These are phyloP conservation scores for Linderniella brevidens DNA, from an alignment of 257 asterid genomes.

Conservation along the genomic window DNA sequence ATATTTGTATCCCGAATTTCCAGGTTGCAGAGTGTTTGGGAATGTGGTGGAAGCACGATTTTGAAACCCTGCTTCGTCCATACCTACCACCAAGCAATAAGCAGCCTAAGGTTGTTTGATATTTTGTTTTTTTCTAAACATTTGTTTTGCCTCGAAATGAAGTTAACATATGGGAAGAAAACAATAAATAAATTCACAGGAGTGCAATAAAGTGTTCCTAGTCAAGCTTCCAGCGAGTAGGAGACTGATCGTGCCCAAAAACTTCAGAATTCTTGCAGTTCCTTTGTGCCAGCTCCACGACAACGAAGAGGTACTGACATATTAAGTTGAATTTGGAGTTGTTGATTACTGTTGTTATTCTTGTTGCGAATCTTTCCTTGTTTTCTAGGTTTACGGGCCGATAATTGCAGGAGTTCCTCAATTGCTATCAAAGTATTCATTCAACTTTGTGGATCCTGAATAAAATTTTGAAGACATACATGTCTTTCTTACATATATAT, in stretches of 20 bases:
- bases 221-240: conserved; percentile 68
- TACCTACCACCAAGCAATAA: conserved; percentile 43
- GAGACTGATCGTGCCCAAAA: conserved; percentile 61
- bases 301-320: conserved; percentile 34
- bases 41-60: conserved; percentile 78
- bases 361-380: conserved; percentile 4
- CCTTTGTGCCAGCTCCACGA: conserved; percentile 61
- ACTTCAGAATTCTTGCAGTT: conserved; percentile 57
- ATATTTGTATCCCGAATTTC: conserved; percentile 9
- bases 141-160: not conserved
- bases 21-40: conserved; percentile 89
- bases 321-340: not conserved
- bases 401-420: conserved; percentile 58
- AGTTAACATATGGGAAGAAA: not conserved
- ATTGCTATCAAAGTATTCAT: conserved; percentile 66
- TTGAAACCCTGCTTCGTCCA: conserved; percentile 45
- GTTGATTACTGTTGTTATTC: not conserved
- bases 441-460: conserved; percentile 33
- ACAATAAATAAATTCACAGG: conserved; percentile 25
- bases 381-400: conserved; percentile 54
- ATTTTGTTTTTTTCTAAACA: not conserved
- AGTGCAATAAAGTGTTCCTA: conserved; percentile 72
- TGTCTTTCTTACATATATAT: too few species aligned
- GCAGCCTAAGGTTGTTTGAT: conserved; percentile 49
- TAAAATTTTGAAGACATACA: too few species aligned